Base-by-base conservation (phyloP, 1,139 yeast genomes). In the Ogataea hybrid region DNA sequence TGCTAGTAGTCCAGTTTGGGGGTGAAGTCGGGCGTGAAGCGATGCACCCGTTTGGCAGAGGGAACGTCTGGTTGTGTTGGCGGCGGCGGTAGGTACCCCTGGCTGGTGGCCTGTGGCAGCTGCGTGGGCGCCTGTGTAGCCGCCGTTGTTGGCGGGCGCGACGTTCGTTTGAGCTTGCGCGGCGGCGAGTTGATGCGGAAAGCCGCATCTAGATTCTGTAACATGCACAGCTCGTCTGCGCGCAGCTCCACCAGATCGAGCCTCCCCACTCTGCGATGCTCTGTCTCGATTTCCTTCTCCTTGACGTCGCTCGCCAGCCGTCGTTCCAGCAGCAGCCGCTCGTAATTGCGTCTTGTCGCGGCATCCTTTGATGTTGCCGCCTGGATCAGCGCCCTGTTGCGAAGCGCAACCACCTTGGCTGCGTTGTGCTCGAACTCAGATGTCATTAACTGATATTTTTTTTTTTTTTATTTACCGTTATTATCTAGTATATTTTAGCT, bases 361-460 rank as follows among this genome's bases (percentile, higher is more conserved):
- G 48, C 42, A 27, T 53, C 54, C 9, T 37, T 35, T 4, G 54
- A 48, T 6, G 52, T 43, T 9, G 56, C 56, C 7, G 51, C 49
- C 22, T 47, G 42, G 39, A 52, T 41, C 27, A 53, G 41, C n/a
- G 41, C 39, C 20, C 36, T 38, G 28, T 53, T 52, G 28, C 55
- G 47, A 12, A 53, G 37, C 3, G 34, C 30, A 4, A 48, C 32
- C 11, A 52, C 10, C 34, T 45, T 46, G 14, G 42, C 32, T 3
- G 53, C 49, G 22, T 50, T 46, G 25, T 35, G 32, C 17, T 50
- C 51, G 31, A 51, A 44, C 7, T 44, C 41, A 5, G 33, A n/a
- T 11, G 34, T 16, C 42, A 36, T 41, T 12, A 16, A 15, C 14
- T 20, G 21, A 12, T 18, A 31, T 25, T 14, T 27, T n/a, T n/a